phyloP scores from a whole-genome alignment of 176 grass and related monocot species.

The Cenchrus fungigraminus region DNA sequence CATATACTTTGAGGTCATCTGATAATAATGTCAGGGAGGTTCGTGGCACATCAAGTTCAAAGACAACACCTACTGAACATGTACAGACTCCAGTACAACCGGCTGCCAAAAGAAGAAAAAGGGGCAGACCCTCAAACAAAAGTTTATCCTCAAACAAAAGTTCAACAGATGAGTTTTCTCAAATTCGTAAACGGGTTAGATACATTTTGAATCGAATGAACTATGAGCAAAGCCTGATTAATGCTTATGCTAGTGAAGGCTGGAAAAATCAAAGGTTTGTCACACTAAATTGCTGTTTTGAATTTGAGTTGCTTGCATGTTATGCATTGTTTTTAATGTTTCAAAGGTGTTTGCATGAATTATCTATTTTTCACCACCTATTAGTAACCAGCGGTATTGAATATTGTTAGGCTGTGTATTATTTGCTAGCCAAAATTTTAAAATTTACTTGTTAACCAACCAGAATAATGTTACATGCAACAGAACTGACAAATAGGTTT shows the following conservation, averaged over 20 bases:
- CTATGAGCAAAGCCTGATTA: conserved; percentile 84
- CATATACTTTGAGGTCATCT: conserved; percentile 62
- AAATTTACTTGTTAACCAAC: neutral
- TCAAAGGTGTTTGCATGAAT: neutral
- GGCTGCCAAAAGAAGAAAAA: conserved; percentile 40
- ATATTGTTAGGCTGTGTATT: neutral
- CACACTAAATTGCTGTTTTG: conserved; percentile 22
- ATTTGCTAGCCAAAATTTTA: conserved; percentile 17
- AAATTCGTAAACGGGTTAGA: conserved; percentile 64
- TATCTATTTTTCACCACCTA: neutral
- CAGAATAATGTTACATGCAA: neutral
- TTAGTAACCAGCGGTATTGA: neutral
- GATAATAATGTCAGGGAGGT: conserved; percentile 54
- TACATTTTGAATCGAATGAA: conserved; percentile 85
- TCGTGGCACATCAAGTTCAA: conserved; percentile 45
- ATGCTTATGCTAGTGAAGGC: conserved; percentile 85
- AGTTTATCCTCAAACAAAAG: conserved; percentile 23
- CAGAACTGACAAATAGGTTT: neutral
- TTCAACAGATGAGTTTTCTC: conserved; percentile 46
- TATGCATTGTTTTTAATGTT: neutral
- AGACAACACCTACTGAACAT: conserved; percentile 39
- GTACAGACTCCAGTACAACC: conserved; percentile 20
- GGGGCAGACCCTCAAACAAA: conserved; percentile 35
- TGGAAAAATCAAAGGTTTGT: conserved; percentile 89
- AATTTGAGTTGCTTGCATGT: conserved; percentile 33